Evolutionary conservation across 2,329 filamentous ascomycete species (phyloP).

Genomic region (Aspergillus persii): DNA sequence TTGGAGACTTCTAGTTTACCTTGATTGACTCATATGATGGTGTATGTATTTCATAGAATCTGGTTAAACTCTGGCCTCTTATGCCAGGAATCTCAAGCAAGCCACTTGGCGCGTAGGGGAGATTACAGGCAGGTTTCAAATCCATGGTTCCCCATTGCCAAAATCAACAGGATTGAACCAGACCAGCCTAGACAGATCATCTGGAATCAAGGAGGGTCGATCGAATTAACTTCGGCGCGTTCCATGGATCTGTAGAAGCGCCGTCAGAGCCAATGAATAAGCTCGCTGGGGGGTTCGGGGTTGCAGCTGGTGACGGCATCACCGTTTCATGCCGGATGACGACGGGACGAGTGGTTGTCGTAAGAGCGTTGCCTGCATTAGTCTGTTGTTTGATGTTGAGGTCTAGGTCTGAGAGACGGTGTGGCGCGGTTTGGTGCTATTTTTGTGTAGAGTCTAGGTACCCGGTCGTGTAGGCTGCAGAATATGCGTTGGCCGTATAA

Average conservation of each 20-base stretch:
- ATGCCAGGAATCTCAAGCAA: background rate
- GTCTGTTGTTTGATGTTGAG: background rate
- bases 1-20: too few species aligned
- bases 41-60: too few species aligned
- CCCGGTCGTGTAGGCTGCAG: background rate
- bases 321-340: conserved; percentile 18
- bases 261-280: conserved; percentile 2
- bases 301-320: conserved; percentile 17
- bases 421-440: background rate
- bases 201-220: background rate
- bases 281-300: background rate
- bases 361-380: conserved; percentile 3
- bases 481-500: too few species aligned
- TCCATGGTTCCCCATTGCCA: background rate
- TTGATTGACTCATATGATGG: too few species aligned
- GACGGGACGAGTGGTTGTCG: conserved; percentile 10
- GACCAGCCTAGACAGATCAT: background rate
- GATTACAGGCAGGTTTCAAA: background rate
- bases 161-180: background rate
- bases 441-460: background rate
- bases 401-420: background rate
- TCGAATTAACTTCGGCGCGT: background rate
- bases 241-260: background rate
- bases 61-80: too few species aligned
- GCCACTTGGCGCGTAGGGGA: background rate